A percentile compares a stretch with the other conserved stretches of the same genome.
These are phyloP conservation scores for Paramecium octaurelia DNA, from an alignment of 73 alveolate species.

Conservation along the genomic window DNA sequence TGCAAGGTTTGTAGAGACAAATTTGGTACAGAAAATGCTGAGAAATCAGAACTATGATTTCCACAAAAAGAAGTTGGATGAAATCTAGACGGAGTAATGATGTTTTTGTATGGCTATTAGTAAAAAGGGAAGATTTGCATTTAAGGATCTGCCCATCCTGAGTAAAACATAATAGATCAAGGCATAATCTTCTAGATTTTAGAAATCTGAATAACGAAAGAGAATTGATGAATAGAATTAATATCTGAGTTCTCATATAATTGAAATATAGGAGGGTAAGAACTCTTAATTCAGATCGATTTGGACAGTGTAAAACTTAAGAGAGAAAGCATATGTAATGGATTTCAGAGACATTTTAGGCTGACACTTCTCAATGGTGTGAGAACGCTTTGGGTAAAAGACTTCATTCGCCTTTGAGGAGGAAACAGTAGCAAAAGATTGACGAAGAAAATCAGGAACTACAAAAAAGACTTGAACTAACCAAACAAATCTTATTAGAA, in stretches of 20 bases:
- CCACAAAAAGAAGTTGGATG: slow-evolving; percentile 12
- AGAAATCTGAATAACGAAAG: slow-evolving; percentile 23
- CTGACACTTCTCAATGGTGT: slow-evolving; percentile 25
- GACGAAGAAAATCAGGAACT: slow-evolving; percentile 19
- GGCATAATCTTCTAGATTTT: background rate
- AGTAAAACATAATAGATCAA: background rate
- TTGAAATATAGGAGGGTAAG: slow-evolving; percentile 15
- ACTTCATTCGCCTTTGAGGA: slow-evolving; percentile 2
- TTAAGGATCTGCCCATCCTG: slow-evolving; percentile 14
- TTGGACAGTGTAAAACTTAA: slow-evolving; percentile 1
- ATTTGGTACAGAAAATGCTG: slow-evolving; percentile 15
- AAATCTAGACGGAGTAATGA: background rate
- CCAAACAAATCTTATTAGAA: background rate
- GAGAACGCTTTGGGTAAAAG: background rate
- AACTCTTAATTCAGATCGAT: slow-evolving; percentile 34
- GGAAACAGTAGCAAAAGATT: background rate
- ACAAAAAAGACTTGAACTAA: background rate
- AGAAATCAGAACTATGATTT: background rate
- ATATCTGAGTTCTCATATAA: background rate
- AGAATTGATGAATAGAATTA: slow-evolving; percentile 32
- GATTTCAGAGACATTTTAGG: background rate
- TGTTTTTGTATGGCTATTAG: background rate
- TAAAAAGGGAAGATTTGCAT: background rate
- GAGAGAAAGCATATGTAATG: slow-evolving; percentile 17
- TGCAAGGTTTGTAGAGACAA: slow-evolving; percentile 32